Evolutionary conservation across 2,329 filamentous ascomycete species (phyloP).

Genomic region (Chalaropsis ovoidea): DNA sequence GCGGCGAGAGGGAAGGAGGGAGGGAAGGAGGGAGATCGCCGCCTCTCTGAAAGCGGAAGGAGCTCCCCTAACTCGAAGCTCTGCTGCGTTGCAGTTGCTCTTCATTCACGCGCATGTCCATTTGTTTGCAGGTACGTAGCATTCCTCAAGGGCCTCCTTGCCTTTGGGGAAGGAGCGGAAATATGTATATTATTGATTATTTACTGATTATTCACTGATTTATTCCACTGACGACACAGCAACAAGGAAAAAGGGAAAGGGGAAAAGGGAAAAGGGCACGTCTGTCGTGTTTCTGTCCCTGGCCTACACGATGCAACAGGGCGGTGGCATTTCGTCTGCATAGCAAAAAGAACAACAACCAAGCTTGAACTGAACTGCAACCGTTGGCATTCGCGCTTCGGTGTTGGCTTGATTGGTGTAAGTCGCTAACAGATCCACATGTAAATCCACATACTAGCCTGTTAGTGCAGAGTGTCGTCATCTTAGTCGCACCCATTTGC

Average conservation of each 20-base stretch:
- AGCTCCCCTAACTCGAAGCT: neutral
- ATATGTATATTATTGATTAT: neutral
- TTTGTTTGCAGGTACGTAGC: neutral
- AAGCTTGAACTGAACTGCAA: neutral
- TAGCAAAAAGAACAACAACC: no score
- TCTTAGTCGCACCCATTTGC: neutral
- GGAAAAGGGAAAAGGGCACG: neutral
- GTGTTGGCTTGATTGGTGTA: neutral
- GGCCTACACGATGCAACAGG: neutral
- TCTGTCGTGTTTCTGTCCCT: neutral
- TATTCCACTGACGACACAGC: no score
- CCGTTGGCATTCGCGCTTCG: no score
- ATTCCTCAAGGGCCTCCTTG: neutral
- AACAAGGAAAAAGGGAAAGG: no score
- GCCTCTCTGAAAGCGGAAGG: constrained; percentile 10
- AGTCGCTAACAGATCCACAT: neutral
- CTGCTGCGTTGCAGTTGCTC: neutral
- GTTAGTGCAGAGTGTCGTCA: constrained; percentile 6
- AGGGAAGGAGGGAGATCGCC: neutral
- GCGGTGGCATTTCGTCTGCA: neutral
- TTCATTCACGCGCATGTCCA: neutral
- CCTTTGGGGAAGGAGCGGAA: neutral
- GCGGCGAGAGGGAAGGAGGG: neutral
- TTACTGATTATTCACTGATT: neutral
- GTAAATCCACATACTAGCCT: neutral